A percentile compares a stretch with the other conserved stretches of the same genome.
phyloP scores from a whole-genome alignment of 441 rosid species.

The Flueggea neowawraea region DNA sequence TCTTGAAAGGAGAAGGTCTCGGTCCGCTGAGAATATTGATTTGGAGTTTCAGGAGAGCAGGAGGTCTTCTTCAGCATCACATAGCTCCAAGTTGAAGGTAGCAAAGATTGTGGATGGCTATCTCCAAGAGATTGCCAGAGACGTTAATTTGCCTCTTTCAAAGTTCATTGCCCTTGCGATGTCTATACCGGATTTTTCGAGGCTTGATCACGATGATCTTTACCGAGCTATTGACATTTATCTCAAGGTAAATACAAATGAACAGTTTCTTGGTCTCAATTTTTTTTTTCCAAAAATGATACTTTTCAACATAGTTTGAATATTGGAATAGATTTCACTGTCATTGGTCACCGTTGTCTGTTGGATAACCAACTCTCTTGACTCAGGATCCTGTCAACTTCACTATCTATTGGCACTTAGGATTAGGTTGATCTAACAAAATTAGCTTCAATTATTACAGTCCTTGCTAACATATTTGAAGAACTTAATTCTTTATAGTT shows the following conservation, averaged over 20 bases:
- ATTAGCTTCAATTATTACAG: constrained; percentile 12
- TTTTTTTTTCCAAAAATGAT: not conserved
- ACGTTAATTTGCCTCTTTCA: constrained; percentile 62
- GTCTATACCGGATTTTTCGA: constrained; percentile 64
- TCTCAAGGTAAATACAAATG: constrained; percentile 59
- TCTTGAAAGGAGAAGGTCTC: constrained; percentile 80
- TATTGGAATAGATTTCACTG: not conserved
- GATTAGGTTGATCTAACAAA: constrained; percentile 31
- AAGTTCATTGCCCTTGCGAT: constrained; percentile 74
- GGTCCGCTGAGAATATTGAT: constrained; percentile 80
- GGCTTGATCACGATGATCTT: constrained; percentile 80
- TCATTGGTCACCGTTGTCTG: constrained; percentile 28
- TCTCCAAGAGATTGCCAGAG: constrained; percentile 75
- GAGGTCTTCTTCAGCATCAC: constrained; percentile 86
- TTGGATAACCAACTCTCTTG: constrained; percentile 54
- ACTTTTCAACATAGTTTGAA: not conserved
- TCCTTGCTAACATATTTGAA: not conserved
- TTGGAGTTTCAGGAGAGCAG: constrained; percentile 79
- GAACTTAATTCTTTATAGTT: not conserved
- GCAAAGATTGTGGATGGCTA: constrained; percentile 82
- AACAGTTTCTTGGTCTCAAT: too few species aligned
- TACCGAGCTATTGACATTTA: constrained; percentile 89
- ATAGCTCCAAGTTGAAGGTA: constrained; percentile 61
- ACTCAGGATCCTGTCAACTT: constrained; percentile 25
- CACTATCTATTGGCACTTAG: constrained; percentile 22